phyloP scores from a whole-genome alignment of 2,329 filamentous ascomycete species.

The Chalara sp. region DNA sequence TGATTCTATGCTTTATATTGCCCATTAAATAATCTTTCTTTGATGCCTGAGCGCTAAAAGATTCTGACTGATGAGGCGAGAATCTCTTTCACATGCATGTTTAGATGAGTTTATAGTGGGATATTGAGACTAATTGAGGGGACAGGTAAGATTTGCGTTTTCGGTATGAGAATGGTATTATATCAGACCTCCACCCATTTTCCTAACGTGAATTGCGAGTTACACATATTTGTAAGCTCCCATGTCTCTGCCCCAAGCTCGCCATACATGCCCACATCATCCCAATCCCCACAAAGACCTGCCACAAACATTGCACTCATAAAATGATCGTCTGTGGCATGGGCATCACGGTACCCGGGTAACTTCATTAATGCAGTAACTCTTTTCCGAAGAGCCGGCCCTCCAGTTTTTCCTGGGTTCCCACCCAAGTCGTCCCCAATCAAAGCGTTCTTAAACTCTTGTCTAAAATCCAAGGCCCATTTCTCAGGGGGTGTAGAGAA shows the following conservation, averaged over 20 bases:
- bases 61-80: no score
- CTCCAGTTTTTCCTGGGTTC: conserved; percentile 23
- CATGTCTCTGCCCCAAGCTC: conserved; percentile 48
- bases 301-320: conserved; percentile 58
- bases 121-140: no score
- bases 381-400: conserved; percentile 44
- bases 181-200: background rate
- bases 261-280: conserved; percentile 35
- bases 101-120: no score
- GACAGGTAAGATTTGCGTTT: no score
- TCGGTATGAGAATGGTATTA: no score
- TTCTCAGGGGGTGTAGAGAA: conserved; percentile 48
- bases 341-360: conserved; percentile 55
- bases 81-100: no score
- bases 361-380: conserved; percentile 63
- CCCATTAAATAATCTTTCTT: no score
- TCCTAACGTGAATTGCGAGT: background rate
- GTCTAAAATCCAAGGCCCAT: conserved; percentile 58
- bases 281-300: conserved; percentile 42
- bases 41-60: no score
- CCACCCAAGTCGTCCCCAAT: conserved; percentile 30
- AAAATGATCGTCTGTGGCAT: conserved; percentile 63
- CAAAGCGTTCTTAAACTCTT: conserved; percentile 54
- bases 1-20: no score
- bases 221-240: conserved; percentile 37